Conservation (phyloP, 306 rosid species). For the Prunus fruticosa region DNA sequence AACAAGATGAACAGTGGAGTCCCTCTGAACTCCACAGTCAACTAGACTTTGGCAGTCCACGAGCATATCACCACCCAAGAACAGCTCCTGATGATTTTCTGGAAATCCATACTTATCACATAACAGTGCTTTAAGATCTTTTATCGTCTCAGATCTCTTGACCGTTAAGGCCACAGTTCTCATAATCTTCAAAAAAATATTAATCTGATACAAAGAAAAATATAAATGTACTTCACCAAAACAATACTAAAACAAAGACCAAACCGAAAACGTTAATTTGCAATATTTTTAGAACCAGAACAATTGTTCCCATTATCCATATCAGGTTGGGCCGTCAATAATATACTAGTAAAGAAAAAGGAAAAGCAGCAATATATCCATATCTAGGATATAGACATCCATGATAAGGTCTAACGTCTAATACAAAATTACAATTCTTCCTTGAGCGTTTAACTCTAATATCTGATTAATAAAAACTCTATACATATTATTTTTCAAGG, state of each 20-base stretch:
- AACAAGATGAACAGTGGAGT: conserved; percentile 11
- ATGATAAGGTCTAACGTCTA: not conserved
- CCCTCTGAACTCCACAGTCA: conserved; percentile 12
- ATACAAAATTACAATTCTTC: too few relatives aligned
- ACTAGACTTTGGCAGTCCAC: conserved; percentile 3
- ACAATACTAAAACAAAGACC: not conserved
- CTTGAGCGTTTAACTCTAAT: not conserved
- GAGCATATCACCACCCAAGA: conserved; percentile 3
- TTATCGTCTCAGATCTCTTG: conserved; percentile 11
- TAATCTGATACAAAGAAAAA: not conserved
- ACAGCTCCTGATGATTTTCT: conserved; percentile 17
- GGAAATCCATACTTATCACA: not conserved
- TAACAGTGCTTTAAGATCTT: conserved; percentile 14
- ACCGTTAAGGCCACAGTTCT: not conserved
- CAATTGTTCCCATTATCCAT: too few relatives aligned
- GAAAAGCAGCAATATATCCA: too few relatives aligned
- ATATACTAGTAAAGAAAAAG: too few relatives aligned
- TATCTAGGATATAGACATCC: too few relatives aligned
- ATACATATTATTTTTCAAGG: not conserved
- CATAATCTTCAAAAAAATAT: not conserved
- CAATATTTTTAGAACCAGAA: not conserved
- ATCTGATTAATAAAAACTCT: too few relatives aligned
- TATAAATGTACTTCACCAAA: too few relatives aligned
- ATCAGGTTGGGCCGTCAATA: too few relatives aligned
- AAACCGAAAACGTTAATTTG: not conserved